phyloP scores from a whole-genome alignment of 768 basidiomycete genomes.

The Psilocybe subaeruginosa region DNA sequence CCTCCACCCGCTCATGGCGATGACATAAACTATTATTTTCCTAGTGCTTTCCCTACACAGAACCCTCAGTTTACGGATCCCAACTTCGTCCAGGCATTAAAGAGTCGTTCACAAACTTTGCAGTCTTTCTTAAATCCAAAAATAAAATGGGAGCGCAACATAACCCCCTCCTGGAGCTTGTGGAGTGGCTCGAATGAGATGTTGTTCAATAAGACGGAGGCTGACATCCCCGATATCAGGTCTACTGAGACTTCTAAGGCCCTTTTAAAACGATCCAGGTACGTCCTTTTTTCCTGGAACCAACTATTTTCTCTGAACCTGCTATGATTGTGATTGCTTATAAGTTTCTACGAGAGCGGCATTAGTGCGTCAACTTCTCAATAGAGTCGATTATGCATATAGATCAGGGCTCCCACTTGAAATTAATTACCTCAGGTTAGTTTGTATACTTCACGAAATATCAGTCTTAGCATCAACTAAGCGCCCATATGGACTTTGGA shows the following conservation, averaged over 20 bases:
- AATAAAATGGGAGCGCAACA: conserved; percentile 33
- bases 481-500: too few species aligned
- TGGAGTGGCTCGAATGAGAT: conserved; percentile 40
- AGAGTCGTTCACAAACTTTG: conserved; percentile 41
- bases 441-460: too few species aligned
- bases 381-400: neutral
- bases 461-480: too few species aligned
- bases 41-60: neutral
- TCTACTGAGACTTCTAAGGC: conserved; percentile 29
- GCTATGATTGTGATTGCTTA: neutral
- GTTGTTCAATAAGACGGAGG: conserved; percentile 46
- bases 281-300: conserved; percentile 8
- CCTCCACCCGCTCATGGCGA: conserved; percentile 43
- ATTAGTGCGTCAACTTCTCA: conserved; percentile 14
- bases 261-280: conserved; percentile 40
- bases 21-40: conserved; percentile 45
- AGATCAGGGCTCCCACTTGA: too few species aligned
- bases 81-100: conserved; percentile 39
- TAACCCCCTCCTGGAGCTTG: conserved; percentile 38
- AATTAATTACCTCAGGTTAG: too few species aligned
- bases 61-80: conserved; percentile 23
- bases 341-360: conserved; percentile 21
- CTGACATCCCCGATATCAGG: conserved; percentile 31
- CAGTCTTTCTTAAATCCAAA: conserved; percentile 34
- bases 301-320: neutral